Percentiles rank a stretch among this genome's conserved stretches.
These are phyloP conservation scores for Sphaerulina populicola DNA, from an alignment of 2,329 filamentous ascomycete species.

Conservation along the genomic window DNA sequence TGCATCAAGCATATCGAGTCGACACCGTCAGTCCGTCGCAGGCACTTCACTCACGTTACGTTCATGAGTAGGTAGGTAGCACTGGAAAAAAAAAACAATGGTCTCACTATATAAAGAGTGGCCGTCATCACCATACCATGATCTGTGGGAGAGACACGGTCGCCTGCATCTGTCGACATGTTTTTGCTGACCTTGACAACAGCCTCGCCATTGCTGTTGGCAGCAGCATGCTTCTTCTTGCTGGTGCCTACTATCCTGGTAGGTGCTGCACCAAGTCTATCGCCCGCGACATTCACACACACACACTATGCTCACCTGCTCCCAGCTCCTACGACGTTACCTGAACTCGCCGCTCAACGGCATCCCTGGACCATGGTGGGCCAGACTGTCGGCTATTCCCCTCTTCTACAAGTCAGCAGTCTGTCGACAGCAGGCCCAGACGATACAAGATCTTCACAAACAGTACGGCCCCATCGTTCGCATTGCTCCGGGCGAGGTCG, in stretches of 20 bases:
- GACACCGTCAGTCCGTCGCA: too few species aligned
- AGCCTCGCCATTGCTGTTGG: background rate
- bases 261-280: background rate
- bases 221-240: background rate
- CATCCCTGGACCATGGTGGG: slow-evolving; percentile 26
- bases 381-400: slow-evolving; percentile 19
- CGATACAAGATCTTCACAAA: slow-evolving; percentile 34
- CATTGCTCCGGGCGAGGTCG: slow-evolving; percentile 24
- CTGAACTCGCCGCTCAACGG: slow-evolving; percentile 18
- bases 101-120: too few species aligned
- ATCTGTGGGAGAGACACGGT: too few species aligned
- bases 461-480: slow-evolving; percentile 27
- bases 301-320: background rate
- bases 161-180: background rate
- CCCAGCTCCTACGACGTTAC: background rate
- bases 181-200: background rate
- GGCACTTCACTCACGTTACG: too few species aligned
- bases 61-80: too few species aligned
- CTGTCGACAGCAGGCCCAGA: slow-evolving; percentile 19
- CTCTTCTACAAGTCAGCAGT: slow-evolving; percentile 35
- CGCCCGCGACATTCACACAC: background rate
- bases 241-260: background rate
- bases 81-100: too few species aligned
- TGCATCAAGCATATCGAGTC: too few species aligned
- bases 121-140: too few species aligned